Base-by-base conservation (phyloP, 2,329 filamentous ascomycete genomes). In the Fusarium duplospermum region DNA sequence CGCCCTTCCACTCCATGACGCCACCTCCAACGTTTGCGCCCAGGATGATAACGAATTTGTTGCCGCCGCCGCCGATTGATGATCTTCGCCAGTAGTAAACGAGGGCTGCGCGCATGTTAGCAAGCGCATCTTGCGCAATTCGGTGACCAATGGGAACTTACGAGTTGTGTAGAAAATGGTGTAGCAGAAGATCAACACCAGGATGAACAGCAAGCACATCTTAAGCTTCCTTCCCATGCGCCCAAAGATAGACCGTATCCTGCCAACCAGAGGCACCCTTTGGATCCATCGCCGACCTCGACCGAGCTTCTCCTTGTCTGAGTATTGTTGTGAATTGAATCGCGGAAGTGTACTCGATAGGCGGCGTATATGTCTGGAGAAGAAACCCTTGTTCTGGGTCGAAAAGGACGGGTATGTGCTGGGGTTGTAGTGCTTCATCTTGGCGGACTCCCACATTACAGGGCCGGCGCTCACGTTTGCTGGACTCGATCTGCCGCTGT, bases 1-100 rank as follows among this genome's bases (percentile, higher is more conserved):
- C 93, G 0, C 96, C 96, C 83, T 99, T 99, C 96, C 95, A 98
- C 80, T 98, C 96, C 95, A 98, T 98, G 9, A 99, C 96, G 78
- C 96, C 96, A 69, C 96, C 96, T 58, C 96, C 96, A 73, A 97
- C 90, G 80, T 99, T 99, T 64, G 96, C 95, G 27, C 93, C 95
- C 22, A 98, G 87, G 72, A 99, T 95, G 64, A 99, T 93, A 74
- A 99, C 96, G 80, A 93, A 95, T 80, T 98, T 98, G 80, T 92
- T 92, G 22, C 96, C 96, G 58, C 94, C 94, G 60, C 96, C 95
- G 4, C 97, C 87, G 83, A 89, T 89, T 38, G 91, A 85, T 56
- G 92, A 88, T 84, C 93, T 89, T 78, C 94, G 91, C 86, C 94
- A 98, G 81, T 85, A 84, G 76, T 89, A 89, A 36, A 87, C 78